Conservation (phyloP, 2,329 filamentous ascomycete species). For the Aspergillus vadensis region DNA sequence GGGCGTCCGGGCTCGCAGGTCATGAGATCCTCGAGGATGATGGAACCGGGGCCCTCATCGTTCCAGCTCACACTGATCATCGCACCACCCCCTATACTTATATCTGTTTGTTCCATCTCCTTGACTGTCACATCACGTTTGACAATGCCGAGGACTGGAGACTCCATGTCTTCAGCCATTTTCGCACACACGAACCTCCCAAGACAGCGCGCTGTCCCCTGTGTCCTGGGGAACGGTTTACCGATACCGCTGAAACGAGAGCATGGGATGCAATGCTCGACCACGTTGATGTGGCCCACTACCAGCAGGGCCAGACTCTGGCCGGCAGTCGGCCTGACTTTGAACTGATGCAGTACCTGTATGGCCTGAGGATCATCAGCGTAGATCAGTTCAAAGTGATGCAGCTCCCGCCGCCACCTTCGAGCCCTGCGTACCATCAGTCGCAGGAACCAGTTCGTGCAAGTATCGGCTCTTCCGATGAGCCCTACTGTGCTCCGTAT, state of each 20-base stretch:
- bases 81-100: constrained; percentile 25
- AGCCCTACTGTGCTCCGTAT: constrained; percentile 43
- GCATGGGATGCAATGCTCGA: constrained; percentile 48
- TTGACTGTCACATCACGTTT: constrained; percentile 47
- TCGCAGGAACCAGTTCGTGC: constrained; percentile 39
- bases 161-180: constrained; percentile 49
- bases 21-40: constrained; percentile 32
- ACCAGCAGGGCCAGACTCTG: constrained; percentile 44
- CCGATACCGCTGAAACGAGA: constrained; percentile 26
- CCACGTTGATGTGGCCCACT: constrained; percentile 46
- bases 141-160: constrained; percentile 44
- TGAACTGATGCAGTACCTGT: constrained; percentile 50
- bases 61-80: constrained; percentile 20
- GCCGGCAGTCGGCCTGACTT: constrained; percentile 46
- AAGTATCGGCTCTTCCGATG: constrained; percentile 42
- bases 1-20: constrained; percentile 25
- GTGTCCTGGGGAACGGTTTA: constrained; percentile 34
- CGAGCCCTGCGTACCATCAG: constrained; percentile 40
- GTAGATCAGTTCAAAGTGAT: constrained; percentile 47
- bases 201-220: constrained; percentile 47
- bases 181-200: constrained; percentile 44
- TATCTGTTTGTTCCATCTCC: constrained; percentile 48
- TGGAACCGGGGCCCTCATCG: constrained; percentile 33
- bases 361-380: constrained; percentile 44
- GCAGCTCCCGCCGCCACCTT: constrained; percentile 43